Conservation (phyloP, 148 eudicot genomes). For the Camellia sinensis region DNA sequence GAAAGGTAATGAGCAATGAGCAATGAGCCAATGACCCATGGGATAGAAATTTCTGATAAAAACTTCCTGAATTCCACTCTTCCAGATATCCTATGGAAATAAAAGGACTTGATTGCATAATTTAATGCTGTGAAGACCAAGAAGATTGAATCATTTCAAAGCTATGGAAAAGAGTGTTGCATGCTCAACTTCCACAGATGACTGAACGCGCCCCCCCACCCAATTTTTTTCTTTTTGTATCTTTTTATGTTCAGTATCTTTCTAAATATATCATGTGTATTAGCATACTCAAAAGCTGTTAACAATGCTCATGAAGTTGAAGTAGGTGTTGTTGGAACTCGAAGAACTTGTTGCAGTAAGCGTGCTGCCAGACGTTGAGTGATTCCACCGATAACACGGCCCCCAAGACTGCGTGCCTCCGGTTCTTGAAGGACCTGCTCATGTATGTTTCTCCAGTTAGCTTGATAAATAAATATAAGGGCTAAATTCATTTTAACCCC, state of each 20-base stretch:
- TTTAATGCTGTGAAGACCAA: background rate
- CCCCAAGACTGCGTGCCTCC: conserved; percentile 83
- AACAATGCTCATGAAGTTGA: conserved; percentile 20
- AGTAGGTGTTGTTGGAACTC: conserved; percentile 44
- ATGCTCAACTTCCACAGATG: background rate
- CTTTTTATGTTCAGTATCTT: no score
- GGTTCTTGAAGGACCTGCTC: conserved; percentile 81
- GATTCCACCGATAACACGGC: conserved; percentile 84
- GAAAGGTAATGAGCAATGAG: background rate
- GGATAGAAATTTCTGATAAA: background rate
- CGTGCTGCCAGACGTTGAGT: conserved; percentile 97
- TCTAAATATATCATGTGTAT: background rate
- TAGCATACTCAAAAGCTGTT: conserved; percentile 15
- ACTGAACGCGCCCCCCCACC: background rate
- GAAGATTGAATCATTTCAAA: background rate
- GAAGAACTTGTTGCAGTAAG: conserved; percentile 83
- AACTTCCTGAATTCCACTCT: background rate
- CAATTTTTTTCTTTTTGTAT: no score
- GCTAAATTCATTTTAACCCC: no score
- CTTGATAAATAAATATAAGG: background rate
- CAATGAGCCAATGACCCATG: background rate
- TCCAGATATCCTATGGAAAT: background rate
- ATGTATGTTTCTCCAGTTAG: conserved; percentile 7
- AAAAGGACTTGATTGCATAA: background rate
- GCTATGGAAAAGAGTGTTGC: background rate